A percentile compares a stretch with the other conserved stretches of the same genome.
phyloP scores from a whole-genome alignment of 331 rosid species.

The Ulmus americana region DNA sequence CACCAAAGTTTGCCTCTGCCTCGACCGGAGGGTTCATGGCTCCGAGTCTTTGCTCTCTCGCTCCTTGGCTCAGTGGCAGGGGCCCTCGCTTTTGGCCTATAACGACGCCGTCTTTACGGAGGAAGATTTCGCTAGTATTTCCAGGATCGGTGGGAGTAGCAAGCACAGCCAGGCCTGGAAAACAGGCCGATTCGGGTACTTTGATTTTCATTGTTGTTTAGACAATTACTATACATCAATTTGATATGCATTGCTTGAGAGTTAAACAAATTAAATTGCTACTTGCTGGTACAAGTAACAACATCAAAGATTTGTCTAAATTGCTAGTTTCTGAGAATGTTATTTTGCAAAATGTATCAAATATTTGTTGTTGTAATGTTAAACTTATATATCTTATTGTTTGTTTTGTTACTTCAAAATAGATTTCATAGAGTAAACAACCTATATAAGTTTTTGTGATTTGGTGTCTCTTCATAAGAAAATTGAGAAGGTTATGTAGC shows the following conservation, averaged over 20 bases:
- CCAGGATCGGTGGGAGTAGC: constrained; percentile 88
- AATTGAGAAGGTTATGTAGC: too few species aligned
- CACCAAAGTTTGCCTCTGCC: constrained; percentile 69
- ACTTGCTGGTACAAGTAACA: too few species aligned
- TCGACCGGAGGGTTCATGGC: constrained; percentile 68
- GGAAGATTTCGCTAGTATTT: constrained; percentile 85
- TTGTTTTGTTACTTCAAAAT: too few species aligned
- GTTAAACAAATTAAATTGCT: background rate
- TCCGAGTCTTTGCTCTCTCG: constrained; percentile 48
- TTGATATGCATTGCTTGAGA: background rate
- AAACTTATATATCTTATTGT: too few species aligned
- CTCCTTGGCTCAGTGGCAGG: constrained; percentile 78
- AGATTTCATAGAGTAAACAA: too few species aligned
- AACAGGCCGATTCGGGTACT: constrained; percentile 92
- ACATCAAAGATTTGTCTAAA: background rate
- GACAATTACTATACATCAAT: background rate
- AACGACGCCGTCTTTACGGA: constrained; percentile 82
- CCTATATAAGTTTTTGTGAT: too few species aligned
- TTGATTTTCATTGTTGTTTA: background rate
- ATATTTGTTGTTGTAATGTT: too few species aligned
- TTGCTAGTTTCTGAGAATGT: background rate
- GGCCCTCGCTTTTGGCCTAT: constrained; percentile 78
- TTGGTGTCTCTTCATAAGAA: too few species aligned
- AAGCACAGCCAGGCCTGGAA: constrained; percentile 79
- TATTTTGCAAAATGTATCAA: background rate